Conservation (phyloP, 2,329 filamentous ascomycete genomes). For the Diaporthe caulivora region DNA sequence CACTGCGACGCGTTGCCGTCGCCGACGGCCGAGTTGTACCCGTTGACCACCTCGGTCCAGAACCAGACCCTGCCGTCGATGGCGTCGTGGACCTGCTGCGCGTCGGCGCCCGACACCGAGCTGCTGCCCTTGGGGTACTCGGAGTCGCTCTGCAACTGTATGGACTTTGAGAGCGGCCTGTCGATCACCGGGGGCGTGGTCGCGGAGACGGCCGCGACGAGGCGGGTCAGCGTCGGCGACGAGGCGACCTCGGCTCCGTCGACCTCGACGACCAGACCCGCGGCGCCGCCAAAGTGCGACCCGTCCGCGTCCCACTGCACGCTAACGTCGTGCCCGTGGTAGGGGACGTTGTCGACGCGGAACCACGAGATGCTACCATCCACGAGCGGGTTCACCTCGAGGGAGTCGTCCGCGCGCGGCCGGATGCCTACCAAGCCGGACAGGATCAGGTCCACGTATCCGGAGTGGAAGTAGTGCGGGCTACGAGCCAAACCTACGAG, state of each 20-base stretch:
- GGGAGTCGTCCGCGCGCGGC: conserved; percentile 51
- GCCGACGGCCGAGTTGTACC: conserved; percentile 50
- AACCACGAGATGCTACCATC: conserved; percentile 53
- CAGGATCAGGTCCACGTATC: conserved; percentile 56
- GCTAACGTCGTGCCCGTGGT: conserved; percentile 56
- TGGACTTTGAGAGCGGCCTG: conserved; percentile 50
- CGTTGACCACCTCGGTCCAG: conserved; percentile 53
- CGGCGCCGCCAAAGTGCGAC: conserved; percentile 45
- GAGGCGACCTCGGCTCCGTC: conserved; percentile 50
- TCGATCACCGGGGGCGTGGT: conserved; percentile 45
- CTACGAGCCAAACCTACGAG: conserved; percentile 57
- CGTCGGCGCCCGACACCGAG: conserved; percentile 45
- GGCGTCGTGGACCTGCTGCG: conserved; percentile 48
- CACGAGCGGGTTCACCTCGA: conserved; percentile 55
- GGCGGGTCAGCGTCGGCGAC: conserved; percentile 44
- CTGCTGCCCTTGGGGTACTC: conserved; percentile 49
- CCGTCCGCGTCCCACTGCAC: conserved; percentile 56
- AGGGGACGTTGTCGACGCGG: conserved; percentile 54
- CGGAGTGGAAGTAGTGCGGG: conserved; percentile 60
- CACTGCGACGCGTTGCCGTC: conserved; percentile 47
- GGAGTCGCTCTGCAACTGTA: conserved; percentile 48
- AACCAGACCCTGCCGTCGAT: conserved; percentile 56
- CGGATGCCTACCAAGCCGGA: conserved; percentile 57
- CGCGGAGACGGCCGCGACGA: conserved; percentile 40
- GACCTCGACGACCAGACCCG: conserved; percentile 50